Evolutionary conservation across 2,329 filamentous ascomycete species (phyloP), one percentile per base, ranked within the genome.

Genomic region (Fusarium virguliforme): DNA sequence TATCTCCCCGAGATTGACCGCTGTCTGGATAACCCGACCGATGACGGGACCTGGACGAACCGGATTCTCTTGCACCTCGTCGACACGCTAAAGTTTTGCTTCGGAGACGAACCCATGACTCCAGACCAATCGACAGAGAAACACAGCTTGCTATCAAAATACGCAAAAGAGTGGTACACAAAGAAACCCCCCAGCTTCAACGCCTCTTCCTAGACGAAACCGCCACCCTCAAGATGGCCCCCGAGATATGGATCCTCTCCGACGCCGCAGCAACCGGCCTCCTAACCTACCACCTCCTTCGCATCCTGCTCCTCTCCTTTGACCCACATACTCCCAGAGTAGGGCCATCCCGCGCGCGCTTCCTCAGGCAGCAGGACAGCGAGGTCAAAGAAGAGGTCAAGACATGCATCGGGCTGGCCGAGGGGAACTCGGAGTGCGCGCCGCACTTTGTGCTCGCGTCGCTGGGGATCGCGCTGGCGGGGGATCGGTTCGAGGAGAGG

Each of bases 401-500:
- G 32, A 37, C 32, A 5, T 54, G 50, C 4, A 54, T 54, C 35
- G 50, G 50, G 3, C 18, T 54, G 18, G 50, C 50, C 6, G 50
- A 54, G 5, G 50, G 50, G 13, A 54, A 54, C 7, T 18, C 50
- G 3, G 50, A 54, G 4, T 54, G 50, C 15, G 50, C 50, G 8
- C 50, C 50, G 1, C 50, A 54, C n/a, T 54, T 35, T 26, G 50
- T 54, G 5, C 18, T 54, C 13, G 74, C 70, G 1, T 75, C 65
- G 13, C 62, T 74, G 34, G 67, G 72, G 15, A 70, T 76, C 8
- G 59, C 72, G 0, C 54, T 74, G 60, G 75, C 74, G 6, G 81
- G 81, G 3, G 81, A 83, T 51, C 78, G 79, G 24, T 83, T 83
- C 55, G 76, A 74, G 6, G 74, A 79, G n/a, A 67, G 72, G 3